These are phyloP conservation scores for Dactylellina parvicollis DNA, from an alignment of 2,329 filamentous ascomycete genomes.

Conservation along the genomic window DNA sequence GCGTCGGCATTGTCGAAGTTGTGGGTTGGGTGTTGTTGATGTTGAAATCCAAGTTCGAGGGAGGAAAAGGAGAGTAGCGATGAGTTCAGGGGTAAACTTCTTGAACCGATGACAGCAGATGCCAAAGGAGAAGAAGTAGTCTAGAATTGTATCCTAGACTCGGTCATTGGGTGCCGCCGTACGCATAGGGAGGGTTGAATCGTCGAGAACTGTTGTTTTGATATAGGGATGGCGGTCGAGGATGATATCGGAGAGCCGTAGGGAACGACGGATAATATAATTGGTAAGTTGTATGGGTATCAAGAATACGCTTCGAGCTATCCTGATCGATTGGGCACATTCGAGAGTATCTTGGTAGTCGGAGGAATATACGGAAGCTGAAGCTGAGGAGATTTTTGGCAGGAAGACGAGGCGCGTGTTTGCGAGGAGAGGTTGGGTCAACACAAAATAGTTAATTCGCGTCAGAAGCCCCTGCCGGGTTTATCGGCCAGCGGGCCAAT, in stretches of 20 bases:
- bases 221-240: not conserved
- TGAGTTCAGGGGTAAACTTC: not conserved
- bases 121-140: conserved; percentile 1
- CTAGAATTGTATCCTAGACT: not conserved
- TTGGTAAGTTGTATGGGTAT: too few relatives aligned
- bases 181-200: not conserved
- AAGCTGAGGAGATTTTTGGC: conserved; percentile 6
- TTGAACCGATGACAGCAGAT: conserved; percentile 22
- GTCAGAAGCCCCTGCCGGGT: conserved; percentile 6
- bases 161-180: conserved; percentile 5
- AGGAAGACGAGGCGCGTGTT: conserved; percentile 29
- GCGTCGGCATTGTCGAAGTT: conserved; percentile 67
- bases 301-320: not conserved
- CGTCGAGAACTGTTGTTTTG: not conserved
- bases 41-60: conserved; percentile 9
- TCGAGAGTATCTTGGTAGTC: too few relatives aligned
- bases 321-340: too few relatives aligned
- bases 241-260: not conserved
- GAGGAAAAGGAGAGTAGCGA: conserved; percentile 1
- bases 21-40: conserved; percentile 10
- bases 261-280: too few relatives aligned
- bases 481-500: not conserved
- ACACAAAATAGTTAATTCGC: conserved; percentile 13
- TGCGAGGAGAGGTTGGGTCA: conserved; percentile 15
- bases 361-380: not conserved